These are phyloP conservation scores for Blastobotrys arbuscula DNA, from an alignment of 1,139 yeast species.

Conservation along the genomic window DNA sequence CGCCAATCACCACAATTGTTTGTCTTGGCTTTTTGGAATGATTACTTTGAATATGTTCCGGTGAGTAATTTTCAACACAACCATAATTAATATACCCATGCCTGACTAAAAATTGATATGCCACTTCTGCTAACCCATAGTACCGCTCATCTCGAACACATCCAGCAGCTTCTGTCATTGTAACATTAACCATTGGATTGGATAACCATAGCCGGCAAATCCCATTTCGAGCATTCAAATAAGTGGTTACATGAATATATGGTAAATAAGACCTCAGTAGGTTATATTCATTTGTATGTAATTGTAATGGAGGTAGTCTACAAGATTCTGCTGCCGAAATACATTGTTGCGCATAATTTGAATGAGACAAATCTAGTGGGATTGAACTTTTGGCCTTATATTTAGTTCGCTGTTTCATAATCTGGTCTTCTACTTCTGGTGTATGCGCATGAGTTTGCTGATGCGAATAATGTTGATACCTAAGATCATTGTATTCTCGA, in stretches of 20 bases:
- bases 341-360: conserved; percentile 39
- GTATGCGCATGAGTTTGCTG: conserved; percentile 17
- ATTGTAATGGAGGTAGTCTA: conserved; percentile 36
- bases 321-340: conserved; percentile 40
- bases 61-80: conserved; percentile 33
- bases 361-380: conserved; percentile 35
- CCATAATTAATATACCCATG: conserved; percentile 42
- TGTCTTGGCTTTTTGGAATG: conserved; percentile 32
- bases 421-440: conserved; percentile 18
- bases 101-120: conserved; percentile 40
- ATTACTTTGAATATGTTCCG: conserved; percentile 17
- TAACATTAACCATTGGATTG: conserved; percentile 40
- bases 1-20: conserved; percentile 39
- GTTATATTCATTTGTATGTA: conserved; percentile 36
- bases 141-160: conserved; percentile 39
- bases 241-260: conserved; percentile 39
- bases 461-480: conserved; percentile 10
- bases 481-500: neutral
- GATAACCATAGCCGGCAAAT: conserved; percentile 41
- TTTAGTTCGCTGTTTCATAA: conserved; percentile 24
- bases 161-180: conserved; percentile 41
- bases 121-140: conserved; percentile 39
- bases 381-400: conserved; percentile 38
- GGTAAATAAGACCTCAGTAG: conserved; percentile 34
- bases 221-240: conserved; percentile 40